These are phyloP conservation scores for Manihot esculenta DNA, from an alignment of 441 rosid species.

Conservation along the genomic window DNA sequence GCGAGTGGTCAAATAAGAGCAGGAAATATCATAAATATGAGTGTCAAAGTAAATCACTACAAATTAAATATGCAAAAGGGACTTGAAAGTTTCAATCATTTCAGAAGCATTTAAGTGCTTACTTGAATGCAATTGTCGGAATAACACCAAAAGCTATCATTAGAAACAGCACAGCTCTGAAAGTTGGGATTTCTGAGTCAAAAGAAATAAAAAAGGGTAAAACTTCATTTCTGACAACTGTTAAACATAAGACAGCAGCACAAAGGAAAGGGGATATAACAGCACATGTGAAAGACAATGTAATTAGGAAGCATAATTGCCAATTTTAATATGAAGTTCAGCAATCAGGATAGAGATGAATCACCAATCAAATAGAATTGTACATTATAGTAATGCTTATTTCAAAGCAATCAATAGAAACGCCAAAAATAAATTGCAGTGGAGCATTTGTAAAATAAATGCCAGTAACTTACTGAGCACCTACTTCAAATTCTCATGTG, in stretches of 20 bases:
- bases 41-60: neutral
- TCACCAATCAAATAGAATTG: neutral
- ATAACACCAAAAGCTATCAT: slow-evolving; percentile 74
- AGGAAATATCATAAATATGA: neutral
- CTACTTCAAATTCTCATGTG: neutral
- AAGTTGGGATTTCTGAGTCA: slow-evolving; percentile 55
- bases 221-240: neutral
- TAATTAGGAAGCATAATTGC: neutral
- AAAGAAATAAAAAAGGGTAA: slow-evolving; percentile 18
- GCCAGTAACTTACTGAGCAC: neutral
- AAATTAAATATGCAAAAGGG: neutral
- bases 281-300: neutral
- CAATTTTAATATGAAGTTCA: neutral
- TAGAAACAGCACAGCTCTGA: slow-evolving; percentile 46
- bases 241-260: neutral
- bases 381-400: neutral
- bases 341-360: slow-evolving; percentile 9
- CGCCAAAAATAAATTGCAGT: too few relatives aligned
- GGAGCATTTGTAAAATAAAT: neutral
- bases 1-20: neutral
- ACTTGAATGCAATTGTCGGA: slow-evolving; percentile 80
- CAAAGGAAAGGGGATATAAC: neutral
- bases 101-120: slow-evolving; percentile 31
- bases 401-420: neutral
- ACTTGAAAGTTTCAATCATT: neutral